These are phyloP conservation scores for Biscogniauxia sp. DNA, from an alignment of 2,329 filamentous ascomycete genomes.

Conservation along the genomic window DNA sequence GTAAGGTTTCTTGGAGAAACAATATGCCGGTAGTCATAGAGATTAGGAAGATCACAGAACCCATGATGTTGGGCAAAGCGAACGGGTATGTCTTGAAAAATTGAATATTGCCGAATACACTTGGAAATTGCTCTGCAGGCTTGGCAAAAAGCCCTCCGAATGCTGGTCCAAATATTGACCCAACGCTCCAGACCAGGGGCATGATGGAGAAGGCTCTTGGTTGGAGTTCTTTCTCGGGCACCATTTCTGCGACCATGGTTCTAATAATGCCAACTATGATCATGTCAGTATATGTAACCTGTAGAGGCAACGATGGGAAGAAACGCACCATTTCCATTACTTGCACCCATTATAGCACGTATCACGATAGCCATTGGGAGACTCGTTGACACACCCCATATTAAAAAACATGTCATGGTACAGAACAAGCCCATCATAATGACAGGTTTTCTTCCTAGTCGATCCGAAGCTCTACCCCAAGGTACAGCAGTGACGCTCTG, in stretches of 20 bases:
- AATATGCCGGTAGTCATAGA: slow-evolving; percentile 72
- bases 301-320: background rate
- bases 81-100: slow-evolving; percentile 81
- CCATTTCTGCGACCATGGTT: slow-evolving; percentile 90
- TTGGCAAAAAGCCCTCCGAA: slow-evolving; percentile 86
- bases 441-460: slow-evolving; percentile 75
- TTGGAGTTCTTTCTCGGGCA: slow-evolving; percentile 81
- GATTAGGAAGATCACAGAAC: slow-evolving; percentile 71
- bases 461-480: slow-evolving; percentile 77
- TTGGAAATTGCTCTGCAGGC: slow-evolving; percentile 72
- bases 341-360: slow-evolving; percentile 74
- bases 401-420: slow-evolving; percentile 77
- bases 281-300: slow-evolving; percentile 18
- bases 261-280: slow-evolving; percentile 79
- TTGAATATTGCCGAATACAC: slow-evolving; percentile 61
- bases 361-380: slow-evolving; percentile 77
- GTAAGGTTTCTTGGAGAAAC: slow-evolving; percentile 85
- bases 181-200: slow-evolving; percentile 86
- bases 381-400: slow-evolving; percentile 81
- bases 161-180: slow-evolving; percentile 81
- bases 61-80: slow-evolving; percentile 77
- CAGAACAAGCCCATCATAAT: slow-evolving; percentile 71
- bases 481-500: slow-evolving; percentile 70
- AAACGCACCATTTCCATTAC: slow-evolving; percentile 75
- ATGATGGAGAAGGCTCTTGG: slow-evolving; percentile 89